These are phyloP conservation scores for Salix udensis DNA, from an alignment of 345 rosid genomes.

Conservation along the genomic window DNA sequence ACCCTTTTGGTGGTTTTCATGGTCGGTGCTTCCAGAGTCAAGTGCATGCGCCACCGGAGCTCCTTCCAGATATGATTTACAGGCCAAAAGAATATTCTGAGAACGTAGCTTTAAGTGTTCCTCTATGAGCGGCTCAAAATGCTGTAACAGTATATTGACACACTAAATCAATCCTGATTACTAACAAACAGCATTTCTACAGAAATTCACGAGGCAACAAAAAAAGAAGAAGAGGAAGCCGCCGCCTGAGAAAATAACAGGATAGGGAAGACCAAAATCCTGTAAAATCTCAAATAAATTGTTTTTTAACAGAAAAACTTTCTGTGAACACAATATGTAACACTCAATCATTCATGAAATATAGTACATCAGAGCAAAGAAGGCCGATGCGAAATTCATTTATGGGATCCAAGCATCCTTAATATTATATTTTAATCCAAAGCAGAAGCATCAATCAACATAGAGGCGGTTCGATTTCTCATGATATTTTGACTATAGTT, in stretches of 20 bases:
- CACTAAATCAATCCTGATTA: neutral
- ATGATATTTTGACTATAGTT: neutral
- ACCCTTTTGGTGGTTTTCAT: constrained; percentile 36
- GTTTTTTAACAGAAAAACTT: neutral
- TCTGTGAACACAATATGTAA: neutral
- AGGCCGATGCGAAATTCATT: neutral
- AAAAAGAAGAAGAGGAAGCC: too few relatives aligned
- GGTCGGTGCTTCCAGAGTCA: constrained; percentile 16
- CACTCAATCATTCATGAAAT: neutral
- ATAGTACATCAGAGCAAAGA: neutral
- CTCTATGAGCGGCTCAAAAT: constrained; percentile 69
- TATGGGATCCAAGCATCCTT: neutral
- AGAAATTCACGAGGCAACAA: neutral
- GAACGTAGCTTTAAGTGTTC: constrained; percentile 58
- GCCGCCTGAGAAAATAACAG: neutral
- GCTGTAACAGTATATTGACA: constrained; percentile 40
- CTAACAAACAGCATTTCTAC: neutral
- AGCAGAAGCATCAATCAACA: neutral
- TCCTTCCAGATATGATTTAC: constrained; percentile 76
- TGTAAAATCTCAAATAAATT: neutral
- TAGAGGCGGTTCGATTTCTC: neutral
- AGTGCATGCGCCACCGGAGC: constrained; percentile 51
- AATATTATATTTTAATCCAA: neutral
- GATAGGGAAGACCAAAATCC: neutral
- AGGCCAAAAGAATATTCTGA: constrained; percentile 46